Base-by-base conservation (phyloP, 306 rosid genomes). In the Medicago lupulina region DNA sequence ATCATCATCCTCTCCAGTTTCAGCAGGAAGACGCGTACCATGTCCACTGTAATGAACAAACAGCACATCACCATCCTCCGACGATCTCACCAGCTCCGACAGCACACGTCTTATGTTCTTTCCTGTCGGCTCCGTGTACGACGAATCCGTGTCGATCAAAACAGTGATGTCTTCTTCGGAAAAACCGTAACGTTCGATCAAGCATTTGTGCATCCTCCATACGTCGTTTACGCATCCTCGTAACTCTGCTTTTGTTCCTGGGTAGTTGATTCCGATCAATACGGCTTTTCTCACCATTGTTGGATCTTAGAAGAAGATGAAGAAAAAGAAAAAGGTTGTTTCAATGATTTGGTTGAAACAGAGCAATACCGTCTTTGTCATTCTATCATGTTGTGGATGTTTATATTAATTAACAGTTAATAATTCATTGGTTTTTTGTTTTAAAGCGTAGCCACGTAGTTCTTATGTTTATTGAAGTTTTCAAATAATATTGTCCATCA, bases 21-120 rank as follows among this genome's bases (percentile, higher is more conserved):
- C 99, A 0, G 99, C 99, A 0, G 99, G 98, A 6, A 96, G 97
- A 57, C 99, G 98, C 0, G 98, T 90, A 36, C 99, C 99, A 67
- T 92, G 99, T 18, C 99, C 99, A 25, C 97, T 90, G 69, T 89
- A 96, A 54, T 90, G 99, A 11, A 92, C 88, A 12, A 96, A 92
- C 31, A 96, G 81, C 5, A 84, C 16, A 2, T 96, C 99, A 0
- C 94, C 97, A 0, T 85, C 61, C 15, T 76, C 62, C 5, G 92
- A 87, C 4, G 93, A 88, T 77, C 88, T 74, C 61, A 96, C 38
- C 25, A 96, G 86, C 6, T n/a, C 15, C 17, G 87, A 19, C 36
- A 95, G 49, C 34, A 89, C 92, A 2, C 76, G 38, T 3, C 97
- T 90, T 50, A 92, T 86, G 79, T 92, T 95, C 84, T 66, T 83